Evolutionary conservation across 2,329 filamentous ascomycete genomes (phyloP).

Genomic region (Aspergillus unguis): DNA sequence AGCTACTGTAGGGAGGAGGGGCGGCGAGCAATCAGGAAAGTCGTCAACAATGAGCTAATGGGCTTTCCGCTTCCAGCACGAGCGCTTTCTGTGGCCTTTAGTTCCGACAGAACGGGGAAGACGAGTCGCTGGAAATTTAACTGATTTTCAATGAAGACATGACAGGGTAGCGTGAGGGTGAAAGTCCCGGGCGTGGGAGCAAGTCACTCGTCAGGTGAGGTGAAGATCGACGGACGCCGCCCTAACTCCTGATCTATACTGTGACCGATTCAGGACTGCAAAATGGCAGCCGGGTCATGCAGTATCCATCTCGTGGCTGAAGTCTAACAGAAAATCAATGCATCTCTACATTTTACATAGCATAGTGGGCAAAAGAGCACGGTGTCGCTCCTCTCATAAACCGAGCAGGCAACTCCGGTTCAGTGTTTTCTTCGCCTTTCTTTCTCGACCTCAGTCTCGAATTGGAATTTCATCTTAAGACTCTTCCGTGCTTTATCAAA

Average conservation of each 20-base stretch:
- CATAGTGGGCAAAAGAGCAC: conserved; percentile 6
- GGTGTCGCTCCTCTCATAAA: conserved; percentile 20
- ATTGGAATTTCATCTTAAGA: conserved; percentile 20
- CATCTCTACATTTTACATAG: too few relatives aligned
- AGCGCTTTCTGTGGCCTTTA: neutral
- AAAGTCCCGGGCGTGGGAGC: neutral
- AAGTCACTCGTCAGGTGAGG: conserved; percentile 8
- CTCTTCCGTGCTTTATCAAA: conserved; percentile 15
- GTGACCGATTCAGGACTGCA: neutral
- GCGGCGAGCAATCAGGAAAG: conserved; percentile 4
- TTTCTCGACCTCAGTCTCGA: conserved; percentile 19
- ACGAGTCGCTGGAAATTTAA: neutral
- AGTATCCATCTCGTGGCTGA: neutral
- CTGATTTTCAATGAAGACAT: neutral
- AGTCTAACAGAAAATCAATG: too few relatives aligned
- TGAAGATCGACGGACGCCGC: conserved; percentile 12
- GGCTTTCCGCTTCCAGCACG: conserved; percentile 1
- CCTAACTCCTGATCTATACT: neutral
- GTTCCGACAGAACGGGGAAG: neutral
- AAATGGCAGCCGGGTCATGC: neutral
- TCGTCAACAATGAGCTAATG: conserved; percentile 13
- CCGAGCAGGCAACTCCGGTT: conserved; percentile 19
- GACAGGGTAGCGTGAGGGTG: conserved; percentile 2
- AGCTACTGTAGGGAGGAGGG: conserved; percentile 4
- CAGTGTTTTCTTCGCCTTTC: conserved; percentile 16